Base-by-base conservation (phyloP, 495 filamentous ascomycete species). In the Elasticomyces elasticus region DNA sequence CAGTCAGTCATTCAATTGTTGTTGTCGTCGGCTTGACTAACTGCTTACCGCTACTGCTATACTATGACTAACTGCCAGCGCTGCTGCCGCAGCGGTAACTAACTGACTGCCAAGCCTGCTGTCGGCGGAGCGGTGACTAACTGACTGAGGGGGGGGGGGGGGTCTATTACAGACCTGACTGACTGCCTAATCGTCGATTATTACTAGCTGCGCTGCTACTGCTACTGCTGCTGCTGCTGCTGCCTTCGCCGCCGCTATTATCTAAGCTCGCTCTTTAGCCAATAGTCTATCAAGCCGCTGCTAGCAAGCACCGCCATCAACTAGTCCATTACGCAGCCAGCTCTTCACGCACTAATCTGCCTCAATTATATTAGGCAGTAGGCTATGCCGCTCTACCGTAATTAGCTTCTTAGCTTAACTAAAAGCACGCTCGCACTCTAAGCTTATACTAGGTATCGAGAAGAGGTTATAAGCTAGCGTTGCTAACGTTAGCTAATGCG, bases 341-440 rank as follows among this genome's bases (percentile, higher is more conserved):
- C 42, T 54, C 51, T 54, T 54, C 4, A 54, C 11, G 28, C 51
- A 54, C 35, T 40, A 17, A 17, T 40, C 35, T 4, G 35, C 35
- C 12, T 40, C 35, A 13, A 40, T 40, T 4, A 54, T 54, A 47
- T 54, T 41, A 19, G 22, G 11, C 40, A 27, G 25, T 2, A 55
- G 52, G 5, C 23, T 5, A 24, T 55, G 20, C 10, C 52, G 42
- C 30, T 55, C 52, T 5, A 23, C 44, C 12, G 52, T 37, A n/a
- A 55, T 40, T 20, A 55, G 10, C 44, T 50, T 55, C 41, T 47
- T 47, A 19, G 52, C 52, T 20, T 38, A 22, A 23, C 45, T 55
- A 33, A 49, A 55, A 2, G 19, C 52, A 12, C 52, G 52, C 31
- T 55, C 52, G 11, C 52, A 55, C 27, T 55, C 52, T 19, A 45